These are phyloP conservation scores for Backusella australiensis DNA, from an alignment of 192 early-diverging fungal genomes.

Conservation along the genomic window DNA sequence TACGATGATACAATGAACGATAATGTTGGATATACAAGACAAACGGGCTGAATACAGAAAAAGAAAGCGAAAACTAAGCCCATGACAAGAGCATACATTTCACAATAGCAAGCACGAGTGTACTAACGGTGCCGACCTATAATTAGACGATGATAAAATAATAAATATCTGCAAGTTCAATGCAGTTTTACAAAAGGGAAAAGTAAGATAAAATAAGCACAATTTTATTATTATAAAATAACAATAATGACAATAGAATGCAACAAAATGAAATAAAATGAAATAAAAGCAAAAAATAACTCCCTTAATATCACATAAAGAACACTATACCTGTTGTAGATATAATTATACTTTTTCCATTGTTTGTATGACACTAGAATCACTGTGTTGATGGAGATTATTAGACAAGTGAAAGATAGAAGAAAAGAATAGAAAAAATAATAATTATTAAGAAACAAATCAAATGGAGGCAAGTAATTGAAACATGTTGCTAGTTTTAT, in stretches of 20 bases:
- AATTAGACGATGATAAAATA: background rate
- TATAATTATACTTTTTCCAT: background rate
- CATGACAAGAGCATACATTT: background rate
- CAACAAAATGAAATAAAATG: background rate
- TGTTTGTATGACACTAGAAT: conserved; percentile 5
- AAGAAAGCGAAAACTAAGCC: background rate
- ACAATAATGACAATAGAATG: background rate
- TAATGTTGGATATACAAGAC: background rate
- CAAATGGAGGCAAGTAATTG: background rate
- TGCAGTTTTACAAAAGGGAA: background rate
- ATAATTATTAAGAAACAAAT: too few species aligned
- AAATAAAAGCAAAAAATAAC: background rate
- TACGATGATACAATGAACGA: background rate
- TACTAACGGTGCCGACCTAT: background rate
- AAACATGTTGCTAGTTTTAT: conserved; percentile 1
- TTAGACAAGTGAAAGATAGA: background rate
- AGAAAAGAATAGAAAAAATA: background rate
- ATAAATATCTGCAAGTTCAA: background rate
- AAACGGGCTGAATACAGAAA: background rate
- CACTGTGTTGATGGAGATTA: background rate
- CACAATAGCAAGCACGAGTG: background rate
- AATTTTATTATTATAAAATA: background rate
- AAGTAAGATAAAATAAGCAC: background rate
- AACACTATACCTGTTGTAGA: background rate
- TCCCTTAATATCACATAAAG: background rate